Conservation (phyloP, 1,284 basidiomycete species). For the Kwoniella shivajii region DNA sequence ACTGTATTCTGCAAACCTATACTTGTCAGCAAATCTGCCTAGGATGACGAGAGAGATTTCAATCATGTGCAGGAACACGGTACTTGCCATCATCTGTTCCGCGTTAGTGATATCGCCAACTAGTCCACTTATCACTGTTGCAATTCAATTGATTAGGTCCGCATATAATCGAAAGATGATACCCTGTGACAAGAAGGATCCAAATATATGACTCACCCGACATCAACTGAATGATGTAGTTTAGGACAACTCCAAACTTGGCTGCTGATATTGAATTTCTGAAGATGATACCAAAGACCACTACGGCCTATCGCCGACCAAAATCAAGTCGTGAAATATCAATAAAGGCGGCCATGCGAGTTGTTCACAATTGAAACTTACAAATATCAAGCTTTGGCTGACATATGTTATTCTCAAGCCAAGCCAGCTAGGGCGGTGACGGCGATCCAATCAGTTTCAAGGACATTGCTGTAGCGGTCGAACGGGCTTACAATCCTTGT, state of each 20-base stretch:
- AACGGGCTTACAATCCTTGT: neutral
- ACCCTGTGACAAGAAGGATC: too few species aligned
- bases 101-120: neutral
- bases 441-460: neutral
- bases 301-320: conserved; percentile 24
- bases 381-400: conserved; percentile 23
- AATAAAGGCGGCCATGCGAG: neutral
- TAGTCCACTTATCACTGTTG: neutral
- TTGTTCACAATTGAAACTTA: conserved; percentile 5
- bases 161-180: too few species aligned
- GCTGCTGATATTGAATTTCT: conserved; percentile 35
- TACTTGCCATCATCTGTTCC: neutral
- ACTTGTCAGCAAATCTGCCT: too few species aligned
- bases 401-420: conserved; percentile 35
- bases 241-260: conserved; percentile 47
- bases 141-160: neutral
- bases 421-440: conserved; percentile 28
- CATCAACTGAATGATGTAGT: conserved; percentile 19
- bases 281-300: conserved; percentile 41
- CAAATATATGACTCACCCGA: neutral
- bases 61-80: too few species aligned
- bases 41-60: too few species aligned
- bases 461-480: too few species aligned
- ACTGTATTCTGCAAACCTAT: conserved; percentile 40
- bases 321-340: neutral